Evolutionary conservation across 2,329 filamentous ascomycete species (phyloP).

Genomic region (Verticillium alfalfae): DNA sequence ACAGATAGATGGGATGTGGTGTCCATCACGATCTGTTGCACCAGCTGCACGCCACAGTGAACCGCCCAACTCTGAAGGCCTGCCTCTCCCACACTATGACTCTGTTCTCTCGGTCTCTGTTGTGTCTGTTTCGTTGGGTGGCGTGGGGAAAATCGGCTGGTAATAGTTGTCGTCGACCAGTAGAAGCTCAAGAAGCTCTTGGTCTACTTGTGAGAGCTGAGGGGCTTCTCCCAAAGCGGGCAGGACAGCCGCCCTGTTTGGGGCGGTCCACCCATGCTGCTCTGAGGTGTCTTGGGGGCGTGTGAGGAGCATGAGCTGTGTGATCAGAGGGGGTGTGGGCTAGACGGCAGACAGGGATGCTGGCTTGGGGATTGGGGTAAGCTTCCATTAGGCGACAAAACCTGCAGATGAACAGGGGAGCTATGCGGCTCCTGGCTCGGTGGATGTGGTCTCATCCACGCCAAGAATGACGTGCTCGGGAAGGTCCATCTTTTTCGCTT

Average conservation of each 20-base stretch:
- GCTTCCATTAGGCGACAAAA: background rate
- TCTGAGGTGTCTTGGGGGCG: background rate
- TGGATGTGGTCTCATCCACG: slow-evolving; percentile 1
- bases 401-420: background rate
- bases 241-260: background rate
- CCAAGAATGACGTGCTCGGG: slow-evolving; percentile 2
- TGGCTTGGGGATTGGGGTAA: background rate
- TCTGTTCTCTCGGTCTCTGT: background rate
- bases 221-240: background rate
- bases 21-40: background rate
- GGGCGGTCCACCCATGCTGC: background rate
- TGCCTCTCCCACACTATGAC: background rate
- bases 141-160: background rate
- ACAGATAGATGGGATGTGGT: background rate
- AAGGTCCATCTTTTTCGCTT: background rate
- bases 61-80: background rate
- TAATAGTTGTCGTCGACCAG: background rate
- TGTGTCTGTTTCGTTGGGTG: background rate
- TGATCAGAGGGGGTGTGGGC: background rate
- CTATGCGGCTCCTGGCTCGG: background rate
- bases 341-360: background rate
- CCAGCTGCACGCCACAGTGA: background rate
- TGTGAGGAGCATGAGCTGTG: background rate
- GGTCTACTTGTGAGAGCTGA: background rate
- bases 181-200: background rate